Percentiles rank a stretch among this genome's conserved stretches.
These are phyloP conservation scores for Medicago truncatula DNA, from an alignment of 306 rosid species.

Conservation along the genomic window MtrunA17r5.0-ANR NC_053049.1:43897501-43898000, in stretches of 20 bases:
- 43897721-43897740: slow-evolving; percentile 92
- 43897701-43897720: slow-evolving; percentile 87
- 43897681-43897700: slow-evolving; percentile 63
- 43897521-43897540: slow-evolving; percentile 84
- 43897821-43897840: slow-evolving; percentile 86
- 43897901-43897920: slow-evolving; percentile 82
- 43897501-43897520: slow-evolving; percentile 79
- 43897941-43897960: slow-evolving; percentile 18
- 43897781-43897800: slow-evolving; percentile 47
- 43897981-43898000: slow-evolving; percentile 10
- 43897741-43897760: slow-evolving; percentile 82
- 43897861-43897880: slow-evolving; percentile 85
- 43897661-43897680: slow-evolving; percentile 81
- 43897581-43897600: slow-evolving; percentile 47
- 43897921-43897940: slow-evolving; percentile 42
- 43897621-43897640: slow-evolving; percentile 73
- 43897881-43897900: slow-evolving; percentile 87
- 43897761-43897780: slow-evolving; percentile 48
- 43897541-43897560: slow-evolving; percentile 74
- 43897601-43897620: slow-evolving; percentile 67
- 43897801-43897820: slow-evolving; percentile 72
- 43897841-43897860: slow-evolving; percentile 81
- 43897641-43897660: slow-evolving; percentile 71
- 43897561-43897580: slow-evolving; percentile 67
- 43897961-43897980: slow-evolving; percentile 7